A percentile compares a stretch with the other conserved stretches of the same genome.
These are phyloP conservation scores for Xylaria sp. DNA, from an alignment of 2,329 filamentous ascomycete species.

Conservation along the genomic window DNA sequence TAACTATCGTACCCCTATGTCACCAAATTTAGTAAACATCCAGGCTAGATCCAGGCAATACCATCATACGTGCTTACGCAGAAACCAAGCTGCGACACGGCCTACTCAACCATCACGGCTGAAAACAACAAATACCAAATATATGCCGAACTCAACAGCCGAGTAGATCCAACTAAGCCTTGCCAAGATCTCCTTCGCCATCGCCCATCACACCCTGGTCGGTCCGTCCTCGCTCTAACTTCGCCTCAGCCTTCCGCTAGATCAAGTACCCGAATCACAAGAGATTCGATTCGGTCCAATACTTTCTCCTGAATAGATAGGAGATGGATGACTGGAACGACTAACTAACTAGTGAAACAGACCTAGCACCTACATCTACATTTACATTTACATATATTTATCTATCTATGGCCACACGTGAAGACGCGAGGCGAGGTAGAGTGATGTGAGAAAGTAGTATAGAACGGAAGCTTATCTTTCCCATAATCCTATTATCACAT, in stretches of 20 bases:
- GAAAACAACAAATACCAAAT: not conserved
- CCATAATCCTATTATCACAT: not conserved
- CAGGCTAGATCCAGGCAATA: not conserved
- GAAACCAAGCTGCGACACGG: not conserved
- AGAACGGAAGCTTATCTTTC: too few species aligned
- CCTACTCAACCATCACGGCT: too few species aligned
- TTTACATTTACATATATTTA: too few species aligned
- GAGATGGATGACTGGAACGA: not conserved
- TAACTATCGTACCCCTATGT: too few species aligned
- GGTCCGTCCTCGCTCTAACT: too few species aligned
- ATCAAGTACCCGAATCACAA: not conserved
- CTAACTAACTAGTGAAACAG: not conserved
- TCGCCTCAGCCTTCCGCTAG: not conserved
- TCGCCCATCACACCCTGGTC: too few species aligned
- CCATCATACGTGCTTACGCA: not conserved
- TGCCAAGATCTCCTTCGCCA: not conserved
- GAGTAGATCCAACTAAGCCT: not conserved
- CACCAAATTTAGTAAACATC: not conserved
- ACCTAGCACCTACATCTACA: too few species aligned
- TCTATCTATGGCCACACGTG: not conserved
- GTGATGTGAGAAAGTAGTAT: slow-evolving; percentile 6
- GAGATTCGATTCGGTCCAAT: not conserved
- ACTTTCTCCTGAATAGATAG: not conserved
- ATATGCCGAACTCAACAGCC: not conserved
- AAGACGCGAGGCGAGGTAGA: not conserved